Conservation (phyloP, 2,329 filamentous ascomycete species). For the Sclerotinia nivalis region DNA sequence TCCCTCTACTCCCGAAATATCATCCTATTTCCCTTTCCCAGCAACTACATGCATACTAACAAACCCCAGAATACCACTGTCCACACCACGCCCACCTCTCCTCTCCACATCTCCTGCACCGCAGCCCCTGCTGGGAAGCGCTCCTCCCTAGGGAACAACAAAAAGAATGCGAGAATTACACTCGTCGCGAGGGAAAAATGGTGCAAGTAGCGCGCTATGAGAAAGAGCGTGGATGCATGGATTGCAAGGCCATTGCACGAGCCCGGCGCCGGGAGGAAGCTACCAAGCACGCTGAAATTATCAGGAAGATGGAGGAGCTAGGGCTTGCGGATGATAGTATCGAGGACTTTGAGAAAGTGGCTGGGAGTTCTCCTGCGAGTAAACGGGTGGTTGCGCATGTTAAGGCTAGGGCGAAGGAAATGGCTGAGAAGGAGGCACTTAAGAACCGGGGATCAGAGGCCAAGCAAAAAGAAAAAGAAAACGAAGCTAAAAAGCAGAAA, state of each 20-base stretch:
- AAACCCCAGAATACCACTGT: neutral
- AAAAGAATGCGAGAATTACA: neutral
- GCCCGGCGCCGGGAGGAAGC: rapidly evolving
- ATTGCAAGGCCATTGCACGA: neutral
- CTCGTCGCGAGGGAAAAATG: neutral
- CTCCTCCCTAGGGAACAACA: neutral
- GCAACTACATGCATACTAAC: neutral
- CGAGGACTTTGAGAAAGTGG: neutral
- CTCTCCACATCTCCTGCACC: neutral
- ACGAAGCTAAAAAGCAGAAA: neutral
- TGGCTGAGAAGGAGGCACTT: neutral
- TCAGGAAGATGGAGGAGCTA: neutral
- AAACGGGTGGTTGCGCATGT: neutral
- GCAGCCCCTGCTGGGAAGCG: neutral
- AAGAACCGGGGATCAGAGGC: neutral
- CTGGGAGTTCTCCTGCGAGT: neutral
- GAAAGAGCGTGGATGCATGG: neutral
- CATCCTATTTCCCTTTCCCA: too few species aligned
- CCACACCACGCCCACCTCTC: neutral
- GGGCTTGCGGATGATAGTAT: neutral
- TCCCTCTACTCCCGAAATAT: too few species aligned
- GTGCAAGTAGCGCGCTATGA: neutral
- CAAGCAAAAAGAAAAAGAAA: neutral
- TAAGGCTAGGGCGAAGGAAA: neutral
- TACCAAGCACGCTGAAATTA: rapidly evolving